phyloP scores from a whole-genome alignment of 2,329 filamentous ascomycete genomes.

The Penicillium sp. region DNA sequence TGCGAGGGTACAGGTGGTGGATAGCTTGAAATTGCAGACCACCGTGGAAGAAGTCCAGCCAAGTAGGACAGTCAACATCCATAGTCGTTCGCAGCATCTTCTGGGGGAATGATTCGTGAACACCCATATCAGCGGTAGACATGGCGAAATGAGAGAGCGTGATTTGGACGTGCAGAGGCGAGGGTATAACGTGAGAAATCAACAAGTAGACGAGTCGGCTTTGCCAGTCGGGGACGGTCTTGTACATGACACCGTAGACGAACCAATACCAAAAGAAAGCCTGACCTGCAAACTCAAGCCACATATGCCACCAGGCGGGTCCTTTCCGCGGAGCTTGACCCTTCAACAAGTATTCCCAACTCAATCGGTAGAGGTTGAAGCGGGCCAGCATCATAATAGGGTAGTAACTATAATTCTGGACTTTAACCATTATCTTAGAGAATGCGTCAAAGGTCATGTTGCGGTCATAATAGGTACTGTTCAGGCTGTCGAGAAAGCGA shows the following conservation, averaged over 20 bases:
- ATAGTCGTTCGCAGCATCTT: slow-evolving; percentile 91
- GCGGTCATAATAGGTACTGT: slow-evolving; percentile 80
- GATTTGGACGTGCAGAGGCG: slow-evolving; percentile 84
- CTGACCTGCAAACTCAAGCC: slow-evolving; percentile 75
- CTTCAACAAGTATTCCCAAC: slow-evolving; percentile 73
- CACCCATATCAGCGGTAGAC: slow-evolving; percentile 84
- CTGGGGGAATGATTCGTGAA: slow-evolving; percentile 83
- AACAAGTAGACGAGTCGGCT: slow-evolving; percentile 73
- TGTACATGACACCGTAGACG: slow-evolving; percentile 78
- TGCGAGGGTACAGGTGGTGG: slow-evolving; percentile 80
- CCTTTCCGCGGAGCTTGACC: slow-evolving; percentile 73
- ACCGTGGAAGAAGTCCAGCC: slow-evolving; percentile 88
- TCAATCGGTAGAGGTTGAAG: slow-evolving; percentile 83
- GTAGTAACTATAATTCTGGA: slow-evolving; percentile 83
- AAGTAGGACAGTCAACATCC: slow-evolving; percentile 84
- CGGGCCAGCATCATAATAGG: slow-evolving; percentile 76
- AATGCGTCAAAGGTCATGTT: slow-evolving; percentile 75
- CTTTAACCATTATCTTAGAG: slow-evolving; percentile 69
- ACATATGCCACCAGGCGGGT: slow-evolving; percentile 79
- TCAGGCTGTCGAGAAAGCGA: slow-evolving; percentile 70
- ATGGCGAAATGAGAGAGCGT: slow-evolving; percentile 91
- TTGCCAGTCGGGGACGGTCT: slow-evolving; percentile 67
- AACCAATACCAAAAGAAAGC: slow-evolving; percentile 85
- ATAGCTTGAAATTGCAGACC: slow-evolving; percentile 88
- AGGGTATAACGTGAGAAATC: slow-evolving; percentile 77